Evolutionary conservation across 176 grass and related monocot genomes (phyloP), one percentile per base, ranked within the genome.

Genomic region (Miscanthus lutarioriparius): DNA sequence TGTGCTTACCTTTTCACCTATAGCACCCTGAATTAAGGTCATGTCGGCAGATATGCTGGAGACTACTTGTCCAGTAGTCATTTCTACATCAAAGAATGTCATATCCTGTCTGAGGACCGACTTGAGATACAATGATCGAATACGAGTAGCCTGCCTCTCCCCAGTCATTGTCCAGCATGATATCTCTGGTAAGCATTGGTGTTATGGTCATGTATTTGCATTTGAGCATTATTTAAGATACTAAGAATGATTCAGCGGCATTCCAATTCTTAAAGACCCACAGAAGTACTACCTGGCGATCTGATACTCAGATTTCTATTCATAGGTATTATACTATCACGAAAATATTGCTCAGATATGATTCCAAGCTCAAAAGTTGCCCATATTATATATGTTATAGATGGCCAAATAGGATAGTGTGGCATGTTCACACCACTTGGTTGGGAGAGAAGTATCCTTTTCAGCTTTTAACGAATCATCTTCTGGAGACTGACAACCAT

Each of bases 31-130:
- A 86, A 91, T 87, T 53, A 84, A 59, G 54, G 61, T 79, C 1
- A 75, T 91, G 61, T 94, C 89, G 3, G 76, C 72, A 22, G 92
- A 91, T 39, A 91, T 91, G 69, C 84, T 75, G 12, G 77, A 74
- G 32, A 91, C 70, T 48, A 87, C 72, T 38, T 94, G 84, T 15
- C 92, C 92, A 7, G 72, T 78, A 54, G 71, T 87, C 80, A 87
- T 91, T 82, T 94, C 92, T n/a, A 81, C 84, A 72, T 94, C 92
- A 35, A 94, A 94, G 64, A 91, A 94, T 74, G 86, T 4, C 69
- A 94, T 94, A 33, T 94, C 92, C 70, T 94, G 92, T 70, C 67
- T 84, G 23, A 94, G 37, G 58, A 94, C 38, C 0, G 92, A 74
- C 22, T 82, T 91, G 23, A 94, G 86, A 70, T 94, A 91, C 75